A percentile compares a stretch with the other conserved stretches of the same genome.
Conservation (phyloP, 148 eudicot genomes). For the Chenopodium quinoa region DNA sequence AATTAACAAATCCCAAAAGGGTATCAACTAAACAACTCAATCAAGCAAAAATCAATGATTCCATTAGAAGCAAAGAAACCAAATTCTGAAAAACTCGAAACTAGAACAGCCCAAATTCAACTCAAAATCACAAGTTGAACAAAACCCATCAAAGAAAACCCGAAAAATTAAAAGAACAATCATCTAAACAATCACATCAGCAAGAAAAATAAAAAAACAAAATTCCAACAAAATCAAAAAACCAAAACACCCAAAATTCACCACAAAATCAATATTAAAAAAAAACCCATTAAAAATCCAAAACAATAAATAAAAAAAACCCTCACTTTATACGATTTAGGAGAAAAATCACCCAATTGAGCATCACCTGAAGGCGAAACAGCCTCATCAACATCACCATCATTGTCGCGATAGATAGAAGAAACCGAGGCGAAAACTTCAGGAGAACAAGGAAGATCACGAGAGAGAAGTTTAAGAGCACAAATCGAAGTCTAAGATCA, state of each 20-base stretch:
- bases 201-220: neutral
- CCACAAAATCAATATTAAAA: slow-evolving; percentile 4
- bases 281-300: slow-evolving; percentile 5
- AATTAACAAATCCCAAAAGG: neutral
- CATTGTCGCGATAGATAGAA: slow-evolving; percentile 43
- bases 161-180: neutral
- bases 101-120: neutral
- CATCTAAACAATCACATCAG: neutral
- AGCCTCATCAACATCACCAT: neutral
- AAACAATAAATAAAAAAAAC: neutral
- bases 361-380: slow-evolving; percentile 15
- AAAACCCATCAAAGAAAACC: slow-evolving; percentile 8
- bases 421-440: slow-evolving; percentile 65
- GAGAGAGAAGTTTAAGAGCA: slow-evolving; percentile 87
- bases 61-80: neutral
- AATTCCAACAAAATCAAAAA: no score
- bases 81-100: no score
- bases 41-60: neutral
- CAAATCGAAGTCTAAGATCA: slow-evolving; percentile 55
- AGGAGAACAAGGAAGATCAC: slow-evolving; percentile 81
- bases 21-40: neutral
- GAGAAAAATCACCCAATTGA: slow-evolving; percentile 1
- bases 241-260: neutral
- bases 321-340: slow-evolving; percentile 30
- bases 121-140: slow-evolving; percentile 12